Conservation (phyloP, 2,329 filamentous ascomycete genomes). For the Sporothrix sp. region DNA sequence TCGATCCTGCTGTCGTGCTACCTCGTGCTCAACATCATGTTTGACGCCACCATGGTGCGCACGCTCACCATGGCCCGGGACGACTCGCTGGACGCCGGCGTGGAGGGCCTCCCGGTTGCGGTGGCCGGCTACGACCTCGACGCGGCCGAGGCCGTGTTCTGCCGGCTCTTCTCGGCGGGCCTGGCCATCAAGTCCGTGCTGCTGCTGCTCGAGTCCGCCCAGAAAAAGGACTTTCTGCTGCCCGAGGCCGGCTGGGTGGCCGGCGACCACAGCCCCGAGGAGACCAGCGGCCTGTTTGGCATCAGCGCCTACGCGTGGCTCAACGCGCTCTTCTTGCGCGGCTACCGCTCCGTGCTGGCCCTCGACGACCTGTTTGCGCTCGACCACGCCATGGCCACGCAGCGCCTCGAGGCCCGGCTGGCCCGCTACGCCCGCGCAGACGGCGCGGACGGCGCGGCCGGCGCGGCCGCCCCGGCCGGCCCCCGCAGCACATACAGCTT, state of each 20-base stretch:
- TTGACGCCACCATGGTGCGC: conserved; percentile 34
- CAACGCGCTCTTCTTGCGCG: conserved; percentile 26
- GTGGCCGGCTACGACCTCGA: conserved; percentile 6
- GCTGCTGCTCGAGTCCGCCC: conserved; percentile 18
- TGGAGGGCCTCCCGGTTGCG: conserved; percentile 1
- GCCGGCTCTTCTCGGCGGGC: conserved; percentile 16
- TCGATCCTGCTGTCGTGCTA: conserved; percentile 34
- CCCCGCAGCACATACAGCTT: conserved; percentile 1
- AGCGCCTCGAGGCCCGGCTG: conserved; percentile 15
- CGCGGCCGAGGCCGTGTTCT: conserved; percentile 9
- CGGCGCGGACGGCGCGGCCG: background rate
- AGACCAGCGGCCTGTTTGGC: conserved; percentile 27
- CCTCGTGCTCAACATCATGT: conserved; percentile 32
- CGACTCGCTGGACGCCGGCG: background rate
- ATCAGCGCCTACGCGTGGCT: conserved; percentile 29
- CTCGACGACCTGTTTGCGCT: conserved; percentile 27
- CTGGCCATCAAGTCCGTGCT: conserved; percentile 18
- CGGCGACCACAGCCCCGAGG: conserved; percentile 25
- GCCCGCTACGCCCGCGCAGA: conserved; percentile 10
- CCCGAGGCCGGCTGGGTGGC: conserved; percentile 5
- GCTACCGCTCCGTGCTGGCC: conserved; percentile 27
- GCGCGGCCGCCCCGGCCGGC: background rate
- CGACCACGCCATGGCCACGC: conserved; percentile 17
- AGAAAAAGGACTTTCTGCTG: conserved; percentile 14
- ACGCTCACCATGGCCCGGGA: conserved; percentile 31